Evolutionary conservation across 176 grass and related monocot genomes (phyloP), one percentile per base, ranked within the genome.

Genomic region (Rhynchospora pubera): DNA sequence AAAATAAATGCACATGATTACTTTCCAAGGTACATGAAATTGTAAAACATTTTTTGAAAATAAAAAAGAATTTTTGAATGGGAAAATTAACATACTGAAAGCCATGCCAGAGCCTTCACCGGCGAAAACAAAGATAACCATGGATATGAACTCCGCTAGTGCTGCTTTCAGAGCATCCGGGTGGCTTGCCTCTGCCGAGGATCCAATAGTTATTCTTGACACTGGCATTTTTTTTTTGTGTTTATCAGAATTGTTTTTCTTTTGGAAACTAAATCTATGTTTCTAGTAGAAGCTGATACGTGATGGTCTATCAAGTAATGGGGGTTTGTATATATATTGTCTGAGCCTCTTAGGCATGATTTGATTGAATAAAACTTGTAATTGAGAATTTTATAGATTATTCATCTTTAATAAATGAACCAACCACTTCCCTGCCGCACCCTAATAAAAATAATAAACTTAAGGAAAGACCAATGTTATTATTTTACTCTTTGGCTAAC

Each of bases 41-140:
- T 66, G 4, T 3, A 42, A 48, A 76, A 14, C 48, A 76, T 24
- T 76, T 66, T 39, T 39, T 7, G 10, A 51, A 51, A n/a, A 39
- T 51, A n/a, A 47, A 47, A 24, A 24, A 10, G 43, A 23, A 46
- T 7, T 48, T 24, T 52, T 43, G 53, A 60, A 61, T 34, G 43
- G 26, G 16, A 77, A 79, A 79, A 34, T 83, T 2, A 65, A 83
- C 87, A 50, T 85, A 88, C 87, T 85, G 66, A 61, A 85, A 51
- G 87, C 87, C 76, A 88, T 88, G 82, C 82, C 82, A 57, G 87
- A 88, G 87, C 87, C 87, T 72, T 88, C 82, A 44, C 87, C 87
- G 57, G 87, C 87, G 46, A 88, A 88, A 82, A 88, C 82, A 67
- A 88, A 88, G 62, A 88, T 84, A 28, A 88, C 39, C 65, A 83